phyloP scores from a whole-genome alignment of 2,329 filamentous ascomycete genomes.

The Sporothrix curviconia region DNA sequence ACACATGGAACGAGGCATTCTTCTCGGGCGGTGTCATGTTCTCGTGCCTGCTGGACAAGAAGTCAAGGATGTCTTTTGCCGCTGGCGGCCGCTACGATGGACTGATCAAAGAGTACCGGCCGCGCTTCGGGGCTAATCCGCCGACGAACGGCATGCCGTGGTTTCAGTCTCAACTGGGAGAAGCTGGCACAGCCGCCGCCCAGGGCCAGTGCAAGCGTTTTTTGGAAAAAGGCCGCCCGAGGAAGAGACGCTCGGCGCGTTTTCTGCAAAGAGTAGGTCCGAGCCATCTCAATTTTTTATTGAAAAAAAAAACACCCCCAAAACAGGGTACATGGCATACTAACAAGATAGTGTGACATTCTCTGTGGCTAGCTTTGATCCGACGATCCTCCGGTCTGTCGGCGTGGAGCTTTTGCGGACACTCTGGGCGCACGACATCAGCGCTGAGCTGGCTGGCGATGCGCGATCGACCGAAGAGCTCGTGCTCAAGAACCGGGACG shows the following conservation, averaged over 20 bases:
- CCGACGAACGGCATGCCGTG: slow-evolving; percentile 71
- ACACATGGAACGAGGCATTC: slow-evolving; percentile 85
- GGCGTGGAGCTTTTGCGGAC: slow-evolving; percentile 71
- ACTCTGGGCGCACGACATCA: slow-evolving; percentile 79
- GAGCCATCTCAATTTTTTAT: slow-evolving; percentile 14
- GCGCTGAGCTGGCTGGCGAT: slow-evolving; percentile 79
- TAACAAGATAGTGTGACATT: slow-evolving; percentile 63
- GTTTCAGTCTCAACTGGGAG: slow-evolving; percentile 87
- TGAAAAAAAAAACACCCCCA: neutral
- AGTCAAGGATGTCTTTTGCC: slow-evolving; percentile 80
- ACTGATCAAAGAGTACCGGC: slow-evolving; percentile 76
- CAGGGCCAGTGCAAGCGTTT: slow-evolving; percentile 36
- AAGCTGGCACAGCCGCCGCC: slow-evolving; percentile 63
- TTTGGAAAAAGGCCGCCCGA: slow-evolving; percentile 61
- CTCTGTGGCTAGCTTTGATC: slow-evolving; percentile 84
- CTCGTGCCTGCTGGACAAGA: slow-evolving; percentile 81
- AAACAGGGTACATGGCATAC: too few species aligned
- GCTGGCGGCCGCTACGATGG: slow-evolving; percentile 91
- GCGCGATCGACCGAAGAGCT: slow-evolving; percentile 74
- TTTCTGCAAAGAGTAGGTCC: slow-evolving; percentile 55
- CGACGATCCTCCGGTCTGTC: slow-evolving; percentile 63
- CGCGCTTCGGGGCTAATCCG: slow-evolving; percentile 53
- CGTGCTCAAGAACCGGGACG: slow-evolving; percentile 66
- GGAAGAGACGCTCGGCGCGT: slow-evolving; percentile 54
- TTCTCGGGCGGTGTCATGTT: slow-evolving; percentile 83